A percentile compares a stretch with the other conserved stretches of the same genome.
phyloP scores from a whole-genome alignment of 1,284 basidiomycete genomes.

The Nidula niveotomentosa region DNA sequence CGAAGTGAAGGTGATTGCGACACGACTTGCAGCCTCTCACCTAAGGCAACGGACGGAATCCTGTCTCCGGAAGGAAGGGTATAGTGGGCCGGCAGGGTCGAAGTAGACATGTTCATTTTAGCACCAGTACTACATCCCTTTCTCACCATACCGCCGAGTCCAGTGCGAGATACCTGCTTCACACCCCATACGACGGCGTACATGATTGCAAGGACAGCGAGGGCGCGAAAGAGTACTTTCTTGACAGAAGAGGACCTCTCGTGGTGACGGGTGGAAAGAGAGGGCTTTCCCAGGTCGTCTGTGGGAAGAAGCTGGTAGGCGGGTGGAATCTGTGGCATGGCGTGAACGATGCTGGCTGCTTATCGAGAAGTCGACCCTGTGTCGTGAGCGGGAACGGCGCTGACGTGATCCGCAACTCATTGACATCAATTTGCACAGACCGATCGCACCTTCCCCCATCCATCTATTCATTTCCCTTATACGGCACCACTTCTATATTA shows the following conservation, averaged over 20 bases:
- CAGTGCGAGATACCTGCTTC: slow-evolving; percentile 5
- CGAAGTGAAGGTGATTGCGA: neutral
- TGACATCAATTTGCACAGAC: too few species aligned
- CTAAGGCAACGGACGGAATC: slow-evolving; percentile 62
- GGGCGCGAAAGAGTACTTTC: slow-evolving; percentile 6
- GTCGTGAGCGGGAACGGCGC: too few species aligned
- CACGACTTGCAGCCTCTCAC: slow-evolving; percentile 23
- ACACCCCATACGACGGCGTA: slow-evolving; percentile 7
- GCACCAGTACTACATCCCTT: slow-evolving; percentile 4
- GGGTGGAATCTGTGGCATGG: slow-evolving; percentile 3
- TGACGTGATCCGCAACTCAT: too few species aligned
- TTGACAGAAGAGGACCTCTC: slow-evolving; percentile 1
- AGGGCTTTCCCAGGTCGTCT: neutral
- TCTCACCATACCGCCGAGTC: slow-evolving; percentile 2
- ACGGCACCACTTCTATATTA: too few species aligned
- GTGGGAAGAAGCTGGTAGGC: slow-evolving; percentile 7
- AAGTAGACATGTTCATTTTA: slow-evolving; percentile 9
- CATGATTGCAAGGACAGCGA: slow-evolving; percentile 9
- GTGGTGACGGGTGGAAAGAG: neutral
- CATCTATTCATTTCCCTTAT: too few species aligned
- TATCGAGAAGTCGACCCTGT: too few species aligned
- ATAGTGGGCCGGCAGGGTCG: slow-evolving; percentile 44
- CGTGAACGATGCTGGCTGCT: too few species aligned
- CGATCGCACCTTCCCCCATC: too few species aligned
- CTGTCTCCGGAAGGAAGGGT: slow-evolving; percentile 59